A percentile compares a stretch with the other conserved stretches of the same genome.
Conservation (phyloP, 495 filamentous ascomycete genomes). For the Talaromyces thailandensis region DNA sequence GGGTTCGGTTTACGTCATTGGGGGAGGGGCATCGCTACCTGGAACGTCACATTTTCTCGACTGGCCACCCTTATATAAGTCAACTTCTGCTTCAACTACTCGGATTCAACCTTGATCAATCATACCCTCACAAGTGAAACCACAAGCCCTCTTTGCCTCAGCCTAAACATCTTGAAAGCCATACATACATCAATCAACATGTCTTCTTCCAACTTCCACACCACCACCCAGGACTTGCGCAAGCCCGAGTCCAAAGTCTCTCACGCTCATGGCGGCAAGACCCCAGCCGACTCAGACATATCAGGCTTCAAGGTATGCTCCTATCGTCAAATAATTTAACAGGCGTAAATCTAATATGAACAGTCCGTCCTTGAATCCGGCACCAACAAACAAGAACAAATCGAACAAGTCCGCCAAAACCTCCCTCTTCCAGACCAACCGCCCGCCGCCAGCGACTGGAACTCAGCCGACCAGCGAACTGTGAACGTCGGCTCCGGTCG, state of each 20-base stretch:
- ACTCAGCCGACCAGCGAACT: constrained; percentile 56
- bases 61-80: not conserved
- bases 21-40: not conserved
- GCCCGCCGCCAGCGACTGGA: constrained; percentile 64
- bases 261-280: constrained; percentile 27
- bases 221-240: constrained; percentile 41
- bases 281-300: constrained; percentile 37
- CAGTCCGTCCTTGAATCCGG: constrained; percentile 41
- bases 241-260: constrained; percentile 40
- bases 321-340: not conserved
- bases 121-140: not conserved
- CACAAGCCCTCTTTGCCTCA: not conserved
- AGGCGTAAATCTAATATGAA: not conserved
- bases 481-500: constrained; percentile 61
- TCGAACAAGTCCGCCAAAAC: constrained; percentile 57
- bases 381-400: constrained; percentile 50
- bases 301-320: constrained; percentile 33
- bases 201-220: constrained; percentile 26
- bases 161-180: not conserved
- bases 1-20: not conserved
- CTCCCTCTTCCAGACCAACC: constrained; percentile 74
- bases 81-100: not conserved
- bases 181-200: not conserved
- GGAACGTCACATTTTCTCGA: not conserved
- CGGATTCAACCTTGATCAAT: not conserved